Evolutionary conservation across 306 rosid genomes (phyloP).

Genomic region (Psophocarpus tetragonolobus): DNA sequence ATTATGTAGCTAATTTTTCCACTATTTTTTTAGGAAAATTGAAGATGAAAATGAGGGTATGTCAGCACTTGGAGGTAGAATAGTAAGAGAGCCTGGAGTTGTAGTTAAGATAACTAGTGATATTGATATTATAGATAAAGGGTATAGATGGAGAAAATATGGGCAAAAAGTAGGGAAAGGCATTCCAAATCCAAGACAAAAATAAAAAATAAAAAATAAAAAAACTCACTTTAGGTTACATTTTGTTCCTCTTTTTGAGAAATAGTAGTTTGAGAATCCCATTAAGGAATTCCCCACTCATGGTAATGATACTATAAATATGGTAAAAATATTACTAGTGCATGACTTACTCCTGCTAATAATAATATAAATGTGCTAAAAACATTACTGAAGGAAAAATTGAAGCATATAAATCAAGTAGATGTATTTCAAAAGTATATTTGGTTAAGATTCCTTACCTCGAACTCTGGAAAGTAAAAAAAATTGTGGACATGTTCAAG

Average conservation of each 20-base stretch:
- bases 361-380: not conserved
- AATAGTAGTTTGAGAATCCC: constrained; percentile 5
- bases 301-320: not conserved
- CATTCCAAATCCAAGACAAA: constrained; percentile 93
- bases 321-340: too few species aligned
- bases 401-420: too few species aligned
- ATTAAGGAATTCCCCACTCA: constrained; percentile 18
- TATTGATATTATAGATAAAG: constrained; percentile 87
- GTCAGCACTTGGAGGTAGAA: constrained; percentile 73
- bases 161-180: constrained; percentile 98
- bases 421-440: too few species aligned
- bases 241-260: constrained; percentile 26
- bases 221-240: not conserved
- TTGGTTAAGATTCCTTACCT: too few species aligned
- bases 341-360: too few species aligned
- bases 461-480: too few species aligned
- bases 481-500: too few species aligned
- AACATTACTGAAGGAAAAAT: too few species aligned
- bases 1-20: constrained; percentile 10
- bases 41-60: constrained; percentile 80
- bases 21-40: constrained; percentile 51
- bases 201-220: too few species aligned
- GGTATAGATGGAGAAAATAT: constrained; percentile 91
- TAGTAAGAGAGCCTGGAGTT: constrained; percentile 95
- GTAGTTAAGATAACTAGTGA: constrained; percentile 96